Base-by-base conservation (phyloP, 1,284 basidiomycete species). In the Cystobasidium sp. region DNA sequence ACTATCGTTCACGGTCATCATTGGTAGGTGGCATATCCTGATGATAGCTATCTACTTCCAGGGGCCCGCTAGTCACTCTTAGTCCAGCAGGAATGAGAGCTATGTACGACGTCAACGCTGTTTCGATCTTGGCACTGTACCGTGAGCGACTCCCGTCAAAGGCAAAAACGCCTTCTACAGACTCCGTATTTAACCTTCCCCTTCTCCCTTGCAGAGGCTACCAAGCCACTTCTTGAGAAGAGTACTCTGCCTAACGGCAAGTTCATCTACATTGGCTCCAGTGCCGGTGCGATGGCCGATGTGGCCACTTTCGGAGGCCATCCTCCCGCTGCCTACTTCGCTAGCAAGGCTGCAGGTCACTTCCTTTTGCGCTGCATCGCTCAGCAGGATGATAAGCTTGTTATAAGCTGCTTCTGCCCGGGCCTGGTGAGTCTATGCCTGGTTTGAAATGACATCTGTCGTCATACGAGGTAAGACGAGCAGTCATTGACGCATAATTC, bases 231-330 rank as follows among this genome's bases (percentile, higher is more conserved):
- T 6, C 5, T 61, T 8, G 59, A 61, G 22, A 61, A 61, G 59
- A 61, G 59, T 46, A 61, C 16, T 12, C 41, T 61, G 1, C 44
- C 39, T 12, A 46, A 61, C 16, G 59, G 59, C 14, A 61, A 61
- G 44, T 61, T 44, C 59, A 44, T 61, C 44, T 61, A 61, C 59
- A 61, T 61, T 46, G 59, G 59, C 2, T 61, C 59, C 8, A 46
- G 59, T 16, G 59, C 37, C 14, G 59, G 59, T 37, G 24, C 59
- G 7, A 43, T 61, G n/a, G 44, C 59, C 39, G n/a, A 61, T n/a
- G 44, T 61, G 4, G 20, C 39, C 18, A 61, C 16, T 0, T 61
- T 44, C 44, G 59, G 59, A 16, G 41, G 8, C 9, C 59, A 44
- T 16, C 39, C n/a, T 44, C 59, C 59, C 3, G 59, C 59, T 61